phyloP scores from a whole-genome alignment of 495 filamentous ascomycete genomes.

The Aspergillus avenaceus region DNA sequence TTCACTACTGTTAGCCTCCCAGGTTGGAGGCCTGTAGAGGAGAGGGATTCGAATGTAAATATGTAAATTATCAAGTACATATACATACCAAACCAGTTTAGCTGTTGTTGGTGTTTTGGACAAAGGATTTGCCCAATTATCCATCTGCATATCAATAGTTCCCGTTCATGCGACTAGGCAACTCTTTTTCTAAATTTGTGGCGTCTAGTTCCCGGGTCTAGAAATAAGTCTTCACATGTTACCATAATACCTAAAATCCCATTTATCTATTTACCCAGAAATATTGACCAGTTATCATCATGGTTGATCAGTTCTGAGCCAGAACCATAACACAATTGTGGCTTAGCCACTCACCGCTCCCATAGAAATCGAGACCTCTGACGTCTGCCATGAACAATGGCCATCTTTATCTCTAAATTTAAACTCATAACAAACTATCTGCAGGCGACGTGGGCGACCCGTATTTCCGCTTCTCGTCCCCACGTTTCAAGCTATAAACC shows the following conservation, averaged over 20 bases:
- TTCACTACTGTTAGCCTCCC: conserved; percentile 41
- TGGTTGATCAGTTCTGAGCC: too few relatives aligned
- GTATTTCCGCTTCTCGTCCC: background rate
- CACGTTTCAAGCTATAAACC: conserved; percentile 1
- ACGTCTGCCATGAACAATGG: conserved; percentile 10
- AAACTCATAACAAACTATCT: background rate
- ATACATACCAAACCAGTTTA: too few relatives aligned
- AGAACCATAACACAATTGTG: too few relatives aligned
- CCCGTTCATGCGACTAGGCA: conserved; percentile 15
- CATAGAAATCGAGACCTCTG: conserved; percentile 8
- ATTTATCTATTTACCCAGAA: too few relatives aligned
- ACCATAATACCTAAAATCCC: too few relatives aligned
- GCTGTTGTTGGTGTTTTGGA: too few relatives aligned
- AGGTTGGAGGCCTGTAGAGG: conserved; percentile 44
- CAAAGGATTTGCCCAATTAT: too few relatives aligned
- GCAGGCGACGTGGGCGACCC: conserved; percentile 8
- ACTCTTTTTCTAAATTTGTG: conserved; percentile 8
- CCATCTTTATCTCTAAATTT: background rate
- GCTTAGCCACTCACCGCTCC: conserved; percentile 17
- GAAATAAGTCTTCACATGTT: too few relatives aligned
- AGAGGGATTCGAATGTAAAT: conserved; percentile 23
- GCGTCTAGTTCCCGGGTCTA: too few relatives aligned
- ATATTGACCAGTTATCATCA: too few relatives aligned
- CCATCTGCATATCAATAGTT: conserved; percentile 8
- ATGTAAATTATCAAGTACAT: background rate